Evolutionary conservation across 345 rosid species (phyloP).

Genomic region (Brassica juncea): DNA sequence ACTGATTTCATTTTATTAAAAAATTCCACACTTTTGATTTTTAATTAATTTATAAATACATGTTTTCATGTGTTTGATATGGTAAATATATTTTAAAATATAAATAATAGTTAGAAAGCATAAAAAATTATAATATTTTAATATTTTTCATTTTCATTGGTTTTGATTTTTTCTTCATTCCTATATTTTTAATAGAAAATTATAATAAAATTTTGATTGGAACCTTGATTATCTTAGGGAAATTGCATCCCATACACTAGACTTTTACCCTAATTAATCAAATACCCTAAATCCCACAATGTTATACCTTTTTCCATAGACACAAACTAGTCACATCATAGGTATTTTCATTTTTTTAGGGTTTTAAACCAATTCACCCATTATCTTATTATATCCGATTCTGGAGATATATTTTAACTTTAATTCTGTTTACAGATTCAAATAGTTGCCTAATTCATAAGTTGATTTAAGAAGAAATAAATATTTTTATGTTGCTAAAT

Average conservation of each 20-base stretch:
- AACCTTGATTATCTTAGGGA: background rate
- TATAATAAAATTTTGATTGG: background rate
- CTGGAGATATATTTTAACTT: too few relatives aligned
- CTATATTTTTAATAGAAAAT: background rate
- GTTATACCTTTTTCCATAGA: too few relatives aligned
- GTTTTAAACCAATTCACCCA: too few relatives aligned
- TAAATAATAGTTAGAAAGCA: background rate
- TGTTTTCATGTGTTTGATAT: background rate
- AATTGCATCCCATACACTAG: too few relatives aligned
- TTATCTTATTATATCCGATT: too few relatives aligned
- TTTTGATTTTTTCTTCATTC: background rate
- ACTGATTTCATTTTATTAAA: background rate
- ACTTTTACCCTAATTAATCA: too few relatives aligned
- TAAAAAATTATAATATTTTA: background rate
- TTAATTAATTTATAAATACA: background rate
- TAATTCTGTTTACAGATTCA: too few relatives aligned
- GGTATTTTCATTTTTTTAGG: too few relatives aligned
- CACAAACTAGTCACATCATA: too few relatives aligned
- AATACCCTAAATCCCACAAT: too few relatives aligned
- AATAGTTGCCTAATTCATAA: too few relatives aligned
- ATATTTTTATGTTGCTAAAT: background rate
- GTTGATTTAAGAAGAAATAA: background rate
- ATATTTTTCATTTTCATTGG: background rate
- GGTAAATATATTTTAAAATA: background rate
- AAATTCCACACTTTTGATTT: background rate